Evolutionary conservation across 345 rosid species (phyloP), one percentile per base, ranked within the genome.

Genomic region (Lepidium didymum): DNA sequence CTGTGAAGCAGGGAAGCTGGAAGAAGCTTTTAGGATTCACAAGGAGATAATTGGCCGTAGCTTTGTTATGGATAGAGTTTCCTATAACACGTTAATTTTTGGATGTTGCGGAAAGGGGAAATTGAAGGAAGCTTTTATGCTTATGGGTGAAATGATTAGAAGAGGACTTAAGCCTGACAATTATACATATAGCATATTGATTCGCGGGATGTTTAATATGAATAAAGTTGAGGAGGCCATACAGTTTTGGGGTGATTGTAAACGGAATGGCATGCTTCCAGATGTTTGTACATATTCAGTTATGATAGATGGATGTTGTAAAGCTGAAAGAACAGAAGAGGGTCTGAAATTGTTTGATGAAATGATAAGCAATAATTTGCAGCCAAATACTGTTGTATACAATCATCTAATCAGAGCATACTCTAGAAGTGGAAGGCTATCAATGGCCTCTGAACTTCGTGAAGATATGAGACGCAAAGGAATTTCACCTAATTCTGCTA

Each of bases 291-390:
- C 93, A 10, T 86, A 88, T 60, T 86, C 88, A 38, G 81, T 86
- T 44, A 77, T 88, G 86, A 86, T 91, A 54, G 85, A 78, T 74
- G 93, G 96, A 40, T 88, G 77, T 50, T 88, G 96, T 76, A 85
- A 82, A 74, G 91, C 84, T 61, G 79, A 79, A 46, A 83, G 77
- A 73, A 53, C 83, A 62, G 86, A 88, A 78, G 92, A 81, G 54
- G 90, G 80, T 62, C 83, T 79, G 70, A 84, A 79, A 14, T 46
- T 88, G 59, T 86, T 88, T 61, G 73, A 79, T 60, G 86, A 86
- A 76, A 67, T 88, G 78, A 53, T 82, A 16, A 50, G 66, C 33
- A 74, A 56, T 68, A 69, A 81, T 45, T 15, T 81, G 72, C 75
- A 77, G 79, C 84, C 81, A 58, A 85, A 82, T 71, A 65, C 81